These are phyloP conservation scores for Mucor indicus DNA, from an alignment of 371 early-diverging fungal genomes.

Conservation along the genomic window DNA sequence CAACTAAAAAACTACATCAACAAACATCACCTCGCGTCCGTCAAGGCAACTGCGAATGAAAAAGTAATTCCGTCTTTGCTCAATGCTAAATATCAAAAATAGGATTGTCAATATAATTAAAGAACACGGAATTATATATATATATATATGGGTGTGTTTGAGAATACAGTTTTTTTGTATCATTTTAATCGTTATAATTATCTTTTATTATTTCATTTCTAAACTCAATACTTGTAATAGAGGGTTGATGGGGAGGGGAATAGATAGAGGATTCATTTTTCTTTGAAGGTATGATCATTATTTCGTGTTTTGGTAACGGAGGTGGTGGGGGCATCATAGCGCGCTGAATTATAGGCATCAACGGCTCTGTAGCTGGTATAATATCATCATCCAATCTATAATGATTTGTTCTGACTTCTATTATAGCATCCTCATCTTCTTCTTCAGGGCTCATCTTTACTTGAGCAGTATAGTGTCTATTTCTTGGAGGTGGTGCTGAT, in stretches of 20 bases:
- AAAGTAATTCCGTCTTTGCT: slow-evolving; percentile 15
- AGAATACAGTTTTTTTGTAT: too few relatives aligned
- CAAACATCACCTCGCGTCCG: slow-evolving; percentile 11
- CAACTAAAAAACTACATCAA: slow-evolving; percentile 26
- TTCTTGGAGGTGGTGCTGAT: too few relatives aligned
- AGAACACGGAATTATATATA: too few relatives aligned
- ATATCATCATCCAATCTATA: slow-evolving; percentile 8
- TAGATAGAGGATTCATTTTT: slow-evolving; percentile 1
- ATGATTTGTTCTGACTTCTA: too few relatives aligned
- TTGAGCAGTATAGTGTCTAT: too few relatives aligned
- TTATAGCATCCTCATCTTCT: too few relatives aligned
- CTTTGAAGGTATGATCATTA: background rate
- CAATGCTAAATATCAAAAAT: slow-evolving; percentile 1
- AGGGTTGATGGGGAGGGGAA: slow-evolving; percentile 14
- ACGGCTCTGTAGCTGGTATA: slow-evolving; percentile 2
- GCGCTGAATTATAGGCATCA: background rate
- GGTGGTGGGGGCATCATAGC: slow-evolving; percentile 2
- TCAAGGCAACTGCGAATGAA: slow-evolving; percentile 14
- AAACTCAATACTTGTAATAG: background rate
- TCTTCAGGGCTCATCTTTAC: too few relatives aligned
- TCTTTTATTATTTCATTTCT: background rate
- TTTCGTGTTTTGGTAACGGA: slow-evolving; percentile 10
- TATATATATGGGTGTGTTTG: too few relatives aligned
- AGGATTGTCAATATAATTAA: too few relatives aligned
- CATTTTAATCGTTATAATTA: too few relatives aligned